These are phyloP conservation scores for Erythrophleum ivorense DNA, from an alignment of 331 rosid genomes.

Conservation along the genomic window DNA sequence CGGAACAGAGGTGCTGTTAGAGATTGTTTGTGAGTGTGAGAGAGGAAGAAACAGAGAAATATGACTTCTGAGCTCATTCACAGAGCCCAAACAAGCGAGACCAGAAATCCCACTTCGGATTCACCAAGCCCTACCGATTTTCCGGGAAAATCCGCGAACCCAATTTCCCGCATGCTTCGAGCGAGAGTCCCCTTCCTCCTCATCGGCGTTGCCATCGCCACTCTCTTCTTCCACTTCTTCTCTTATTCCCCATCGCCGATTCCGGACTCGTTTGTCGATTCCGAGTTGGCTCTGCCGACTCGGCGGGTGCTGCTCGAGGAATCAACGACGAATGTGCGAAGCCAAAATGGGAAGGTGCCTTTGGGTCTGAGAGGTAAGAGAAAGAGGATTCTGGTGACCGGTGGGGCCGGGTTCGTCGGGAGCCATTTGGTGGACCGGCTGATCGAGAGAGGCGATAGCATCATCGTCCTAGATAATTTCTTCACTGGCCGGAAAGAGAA, in stretches of 20 bases:
- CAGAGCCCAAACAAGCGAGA: conserved; percentile 37
- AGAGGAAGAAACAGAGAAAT: background rate
- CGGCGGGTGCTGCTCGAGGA: conserved; percentile 50
- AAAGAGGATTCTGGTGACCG: conserved; percentile 66
- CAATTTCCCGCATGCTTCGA: conserved; percentile 38
- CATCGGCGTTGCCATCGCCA: conserved; percentile 53
- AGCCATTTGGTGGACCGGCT: conserved; percentile 70
- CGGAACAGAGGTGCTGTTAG: background rate
- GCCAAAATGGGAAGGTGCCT: conserved; percentile 50
- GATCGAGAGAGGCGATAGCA: conserved; percentile 79
- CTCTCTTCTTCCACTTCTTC: conserved; percentile 46
- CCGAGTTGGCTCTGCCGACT: conserved; percentile 38
- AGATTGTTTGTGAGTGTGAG: background rate
- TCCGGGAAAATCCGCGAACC: background rate
- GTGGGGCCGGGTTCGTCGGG: conserved; percentile 30
- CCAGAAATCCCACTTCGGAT: conserved; percentile 2
- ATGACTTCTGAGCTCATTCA: conserved; percentile 53
- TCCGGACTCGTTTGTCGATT: background rate
- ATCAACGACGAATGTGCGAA: background rate
- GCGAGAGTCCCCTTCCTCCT: conserved; percentile 50
- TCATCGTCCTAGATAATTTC: conserved; percentile 83
- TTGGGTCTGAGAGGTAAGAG: conserved; percentile 45
- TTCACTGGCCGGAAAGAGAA: conserved; percentile 89
- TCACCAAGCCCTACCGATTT: background rate
- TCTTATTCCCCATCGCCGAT: conserved; percentile 7